A percentile compares a stretch with the other conserved stretches of the same genome.
These are phyloP conservation scores for Candida pseudofarinosa DNA, from an alignment of 805 yeast species.

Conservation along the genomic window DNA sequence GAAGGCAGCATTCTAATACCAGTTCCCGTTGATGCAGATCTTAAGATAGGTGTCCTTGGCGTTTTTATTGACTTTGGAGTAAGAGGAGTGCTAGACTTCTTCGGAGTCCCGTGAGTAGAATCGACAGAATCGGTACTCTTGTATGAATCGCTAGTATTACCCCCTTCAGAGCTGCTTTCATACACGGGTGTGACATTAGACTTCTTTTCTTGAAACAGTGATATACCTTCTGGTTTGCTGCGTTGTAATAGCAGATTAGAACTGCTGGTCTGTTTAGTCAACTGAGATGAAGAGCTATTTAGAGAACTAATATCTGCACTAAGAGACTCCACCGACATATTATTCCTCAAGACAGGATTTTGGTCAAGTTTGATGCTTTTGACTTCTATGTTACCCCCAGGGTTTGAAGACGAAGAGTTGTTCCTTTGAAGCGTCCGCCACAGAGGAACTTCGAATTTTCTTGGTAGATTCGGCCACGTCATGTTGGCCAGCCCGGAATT, in stretches of 20 bases:
- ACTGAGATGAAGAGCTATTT: not conserved
- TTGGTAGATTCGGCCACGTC: not conserved
- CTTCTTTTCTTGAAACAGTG: not conserved
- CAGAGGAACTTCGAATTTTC: not conserved
- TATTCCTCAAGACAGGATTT: conserved; percentile 18
- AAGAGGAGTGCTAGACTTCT: conserved; percentile 4
- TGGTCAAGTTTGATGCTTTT: conserved; percentile 8
- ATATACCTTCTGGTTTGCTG: not conserved
- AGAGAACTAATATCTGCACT: conserved; percentile 18
- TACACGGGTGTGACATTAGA: not conserved
- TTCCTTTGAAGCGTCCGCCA: not conserved
- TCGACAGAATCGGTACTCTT: conserved; percentile 8
- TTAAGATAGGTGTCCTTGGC: conserved; percentile 7
- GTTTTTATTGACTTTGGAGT: conserved; percentile 6
- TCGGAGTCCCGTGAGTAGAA: conserved; percentile 6
- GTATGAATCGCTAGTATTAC: not conserved
- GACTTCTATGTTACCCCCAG: not conserved
- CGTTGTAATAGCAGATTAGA: not conserved
- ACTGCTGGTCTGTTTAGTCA: not conserved
- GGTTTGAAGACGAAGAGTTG: not conserved
- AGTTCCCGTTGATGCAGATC: conserved; percentile 2
- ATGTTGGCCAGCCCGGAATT: too few relatives aligned
- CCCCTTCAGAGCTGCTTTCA: not conserved
- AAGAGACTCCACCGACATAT: conserved; percentile 22
- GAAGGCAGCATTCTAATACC: not conserved